phyloP scores from a whole-genome alignment of 2,329 filamentous ascomycete species.

The Knufia petricola region DNA sequence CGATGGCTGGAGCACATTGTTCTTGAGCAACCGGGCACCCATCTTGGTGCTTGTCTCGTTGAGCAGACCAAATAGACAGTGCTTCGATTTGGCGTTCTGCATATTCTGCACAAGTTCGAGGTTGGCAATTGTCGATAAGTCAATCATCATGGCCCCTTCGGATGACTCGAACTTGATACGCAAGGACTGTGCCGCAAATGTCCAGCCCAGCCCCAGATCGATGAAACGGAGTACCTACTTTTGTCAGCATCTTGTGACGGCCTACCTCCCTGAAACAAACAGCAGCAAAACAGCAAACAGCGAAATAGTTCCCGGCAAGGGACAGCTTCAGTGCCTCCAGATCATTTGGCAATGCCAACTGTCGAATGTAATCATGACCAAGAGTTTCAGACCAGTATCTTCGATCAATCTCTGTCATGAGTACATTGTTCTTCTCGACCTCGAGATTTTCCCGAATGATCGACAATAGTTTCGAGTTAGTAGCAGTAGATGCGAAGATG shows the following conservation, averaged over 20 bases:
- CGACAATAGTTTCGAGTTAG: slow-evolving; percentile 63
- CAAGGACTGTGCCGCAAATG: slow-evolving; percentile 69
- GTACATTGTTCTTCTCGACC: slow-evolving; percentile 29
- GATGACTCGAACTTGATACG: slow-evolving; percentile 79
- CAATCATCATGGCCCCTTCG: slow-evolving; percentile 92
- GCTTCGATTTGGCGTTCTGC: slow-evolving; percentile 64
- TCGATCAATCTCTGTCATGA: slow-evolving; percentile 58
- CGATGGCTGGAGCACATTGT: slow-evolving; percentile 80
- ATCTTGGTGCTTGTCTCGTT: slow-evolving; percentile 82
- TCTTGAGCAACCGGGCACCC: slow-evolving; percentile 73
- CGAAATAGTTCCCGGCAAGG: slow-evolving; percentile 74
- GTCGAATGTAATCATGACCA: slow-evolving; percentile 68
- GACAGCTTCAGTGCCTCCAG: slow-evolving; percentile 71
- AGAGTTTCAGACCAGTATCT: slow-evolving; percentile 72
- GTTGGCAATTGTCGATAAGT: slow-evolving; percentile 74
- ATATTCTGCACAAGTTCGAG: slow-evolving; percentile 87
- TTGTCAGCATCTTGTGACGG: slow-evolving; percentile 11
- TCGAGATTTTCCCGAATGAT: slow-evolving; percentile 65
- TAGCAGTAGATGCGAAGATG: slow-evolving; percentile 64
- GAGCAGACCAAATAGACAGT: slow-evolving; percentile 74
- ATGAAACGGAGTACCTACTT: slow-evolving; percentile 68
- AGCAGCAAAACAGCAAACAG: slow-evolving; percentile 74
- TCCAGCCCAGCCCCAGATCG: slow-evolving; percentile 57
- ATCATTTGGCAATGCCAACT: slow-evolving; percentile 70
- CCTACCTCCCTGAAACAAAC: slow-evolving; percentile 42